Evolutionary conservation across 257 asterid species (phyloP).

Genomic region (Nicotiana benthamiana): DNA sequence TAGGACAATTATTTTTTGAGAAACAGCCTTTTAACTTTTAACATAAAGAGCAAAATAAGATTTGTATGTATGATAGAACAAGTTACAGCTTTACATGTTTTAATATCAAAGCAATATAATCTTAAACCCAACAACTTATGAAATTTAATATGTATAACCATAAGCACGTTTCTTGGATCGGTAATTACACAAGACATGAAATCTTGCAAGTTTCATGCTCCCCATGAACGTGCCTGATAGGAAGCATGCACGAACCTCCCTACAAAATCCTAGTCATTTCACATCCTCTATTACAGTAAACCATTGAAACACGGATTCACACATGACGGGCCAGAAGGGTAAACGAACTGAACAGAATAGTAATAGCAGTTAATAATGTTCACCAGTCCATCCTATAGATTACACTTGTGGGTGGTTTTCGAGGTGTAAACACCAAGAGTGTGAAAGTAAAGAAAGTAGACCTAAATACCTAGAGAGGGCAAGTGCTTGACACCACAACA

Average conservation of each 20-base stretch:
- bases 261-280: neutral
- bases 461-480: constrained; percentile 8
- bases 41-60: too few species aligned
- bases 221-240: neutral
- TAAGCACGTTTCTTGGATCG: neutral
- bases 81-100: too few species aligned
- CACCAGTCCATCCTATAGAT: constrained; percentile 20
- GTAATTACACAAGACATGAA: neutral
- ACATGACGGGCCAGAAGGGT: neutral
- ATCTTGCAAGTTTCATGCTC: neutral
- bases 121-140: too few species aligned
- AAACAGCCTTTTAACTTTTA: too few species aligned
- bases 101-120: too few species aligned
- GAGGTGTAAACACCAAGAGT: constrained; percentile 7
- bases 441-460: constrained; percentile 11
- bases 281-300: neutral
- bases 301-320: neutral
- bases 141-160: too few species aligned
- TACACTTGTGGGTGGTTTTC: constrained; percentile 36
- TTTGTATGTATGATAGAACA: too few species aligned
- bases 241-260: too few species aligned
- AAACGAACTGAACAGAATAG: neutral
- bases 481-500: constrained; percentile 22
- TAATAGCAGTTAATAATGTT: neutral
- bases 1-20: too few species aligned